Percentiles rank a stretch among this genome's conserved stretches.
phyloP scores from a whole-genome alignment of 805 yeast genomes.

The Metschnikowia amazonensis region DNA sequence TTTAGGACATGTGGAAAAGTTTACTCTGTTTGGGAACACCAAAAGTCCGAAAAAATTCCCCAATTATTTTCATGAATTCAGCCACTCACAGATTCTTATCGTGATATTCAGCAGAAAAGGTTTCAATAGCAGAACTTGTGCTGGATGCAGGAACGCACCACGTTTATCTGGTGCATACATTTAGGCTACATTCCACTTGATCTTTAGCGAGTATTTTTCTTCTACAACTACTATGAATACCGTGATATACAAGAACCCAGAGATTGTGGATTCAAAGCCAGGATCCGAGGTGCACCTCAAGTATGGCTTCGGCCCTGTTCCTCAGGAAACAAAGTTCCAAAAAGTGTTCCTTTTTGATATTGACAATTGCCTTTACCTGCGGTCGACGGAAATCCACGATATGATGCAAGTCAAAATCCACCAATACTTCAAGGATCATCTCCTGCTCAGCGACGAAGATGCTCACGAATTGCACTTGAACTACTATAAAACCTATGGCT shows the following conservation, averaged over 20 bases:
- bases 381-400: constrained; percentile 74
- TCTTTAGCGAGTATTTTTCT: too few species aligned
- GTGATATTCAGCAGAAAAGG: neutral
- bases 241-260: constrained; percentile 15
- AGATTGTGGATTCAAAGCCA: constrained; percentile 10
- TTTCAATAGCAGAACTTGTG: neutral
- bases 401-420: constrained; percentile 86
- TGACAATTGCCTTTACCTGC: constrained; percentile 83
- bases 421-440: constrained; percentile 64
- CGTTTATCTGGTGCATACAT: neutral
- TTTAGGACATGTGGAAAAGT: too few species aligned
- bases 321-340: constrained; percentile 11
- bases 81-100: neutral
- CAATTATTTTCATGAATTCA: neutral
- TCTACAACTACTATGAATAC: neutral
- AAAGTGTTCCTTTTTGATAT: constrained; percentile 78
- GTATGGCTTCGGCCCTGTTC: constrained; percentile 21
- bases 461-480: constrained; percentile 68
- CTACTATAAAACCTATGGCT: constrained; percentile 84
- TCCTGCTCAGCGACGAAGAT: constrained; percentile 62
- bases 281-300: constrained; percentile 15
- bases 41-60: too few species aligned
- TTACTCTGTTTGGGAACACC: too few species aligned
- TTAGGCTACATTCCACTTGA: neutral
- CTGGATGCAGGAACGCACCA: constrained; percentile 1